Evolutionary conservation across 441 rosid species (phyloP), one percentile per base, ranked within the genome.

Genomic region (Mallotus repandus): DNA sequence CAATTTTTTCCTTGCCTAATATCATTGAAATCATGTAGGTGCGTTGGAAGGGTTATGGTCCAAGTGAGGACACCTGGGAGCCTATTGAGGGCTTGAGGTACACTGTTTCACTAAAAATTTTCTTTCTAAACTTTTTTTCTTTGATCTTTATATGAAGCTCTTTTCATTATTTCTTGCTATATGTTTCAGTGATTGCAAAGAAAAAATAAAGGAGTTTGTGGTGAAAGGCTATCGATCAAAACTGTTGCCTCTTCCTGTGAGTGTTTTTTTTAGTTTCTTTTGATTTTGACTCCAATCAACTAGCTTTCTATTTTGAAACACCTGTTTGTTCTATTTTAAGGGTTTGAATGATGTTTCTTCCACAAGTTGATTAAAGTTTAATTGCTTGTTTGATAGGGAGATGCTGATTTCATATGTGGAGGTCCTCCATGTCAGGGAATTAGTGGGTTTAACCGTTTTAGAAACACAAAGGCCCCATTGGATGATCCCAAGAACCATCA

Each of bases 371-470:
- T 35, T 32, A 48, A 48, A 4, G 14, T 45, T 46, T 13, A 45
- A 0, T 11, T 52, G 49, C 9, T 2, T 64, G 5, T 35, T 52
- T 35, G 0, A 0, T 5, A 81, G 74, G 83, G 78, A 0, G 53
- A n/a, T 59, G 83, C 66, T 71, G 72, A 71, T 68, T 59, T 82
- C 52, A 63, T 86, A 11, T 84, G 86, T 18, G 82, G 86, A 61
- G 86, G 82, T 1, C 85, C 87, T 6, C 86, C 75, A 38, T 81
- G 84, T 66, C 84, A 84, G 66, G 86, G 86, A 7, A n/a, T 84
- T 2, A 82, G 85, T 50, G 89, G 85, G 2, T 81, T 74, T 57
- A 86, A 82, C 53, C 77, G 83, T 0, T 79, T 76, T 32, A 78
- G 82, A 77, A 84, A 86, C 14, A 45, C 5, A 13, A 8, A 74